Percentiles rank a stretch among this genome's conserved stretches.
phyloP scores from a whole-genome alignment of 2,329 filamentous ascomycete species.

The Ambrosiella beaveri region DNA sequence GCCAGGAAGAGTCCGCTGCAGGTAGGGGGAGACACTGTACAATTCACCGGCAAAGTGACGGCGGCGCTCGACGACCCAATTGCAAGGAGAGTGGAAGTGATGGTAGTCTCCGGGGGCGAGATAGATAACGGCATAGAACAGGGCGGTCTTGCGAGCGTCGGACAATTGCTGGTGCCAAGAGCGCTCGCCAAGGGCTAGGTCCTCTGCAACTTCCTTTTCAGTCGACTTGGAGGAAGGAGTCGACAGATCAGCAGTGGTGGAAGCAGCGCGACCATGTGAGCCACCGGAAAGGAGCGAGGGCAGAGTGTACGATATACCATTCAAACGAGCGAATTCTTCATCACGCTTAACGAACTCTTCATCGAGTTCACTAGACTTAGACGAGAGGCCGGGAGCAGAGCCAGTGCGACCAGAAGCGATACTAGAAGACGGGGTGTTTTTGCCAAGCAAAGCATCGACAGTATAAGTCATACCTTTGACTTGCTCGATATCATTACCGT shows the following conservation, averaged over 20 bases:
- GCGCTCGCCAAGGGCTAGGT: constrained; percentile 55
- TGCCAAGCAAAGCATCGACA: constrained; percentile 77
- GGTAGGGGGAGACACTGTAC: constrained; percentile 85
- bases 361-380: constrained; percentile 25
- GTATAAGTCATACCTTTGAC: constrained; percentile 98
- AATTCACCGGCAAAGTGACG: constrained; percentile 97
- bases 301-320: constrained; percentile 88
- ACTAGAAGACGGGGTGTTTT: constrained; percentile 38
- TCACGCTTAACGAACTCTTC: constrained; percentile 59
- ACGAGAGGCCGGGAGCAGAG: constrained; percentile 13
- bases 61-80: constrained; percentile 86
- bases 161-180: constrained; percentile 56
- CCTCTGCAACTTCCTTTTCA: constrained; percentile 44
- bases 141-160: constrained; percentile 35
- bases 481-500: constrained; percentile 89
- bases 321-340: constrained; percentile 84
- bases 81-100: constrained; percentile 86
- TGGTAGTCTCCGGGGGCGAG: constrained; percentile 91
- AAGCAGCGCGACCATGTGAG: constrained; percentile 22
- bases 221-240: constrained; percentile 60
- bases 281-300: constrained; percentile 73
- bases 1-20: constrained; percentile 80
- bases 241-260: constrained; percentile 47
- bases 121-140: constrained; percentile 93
- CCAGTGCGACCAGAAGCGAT: constrained; percentile 23